Percentiles rank a stretch among this genome's conserved stretches.
Conservation (phyloP, 495 filamentous ascomycete genomes). For the Aspergillus steynii region DNA sequence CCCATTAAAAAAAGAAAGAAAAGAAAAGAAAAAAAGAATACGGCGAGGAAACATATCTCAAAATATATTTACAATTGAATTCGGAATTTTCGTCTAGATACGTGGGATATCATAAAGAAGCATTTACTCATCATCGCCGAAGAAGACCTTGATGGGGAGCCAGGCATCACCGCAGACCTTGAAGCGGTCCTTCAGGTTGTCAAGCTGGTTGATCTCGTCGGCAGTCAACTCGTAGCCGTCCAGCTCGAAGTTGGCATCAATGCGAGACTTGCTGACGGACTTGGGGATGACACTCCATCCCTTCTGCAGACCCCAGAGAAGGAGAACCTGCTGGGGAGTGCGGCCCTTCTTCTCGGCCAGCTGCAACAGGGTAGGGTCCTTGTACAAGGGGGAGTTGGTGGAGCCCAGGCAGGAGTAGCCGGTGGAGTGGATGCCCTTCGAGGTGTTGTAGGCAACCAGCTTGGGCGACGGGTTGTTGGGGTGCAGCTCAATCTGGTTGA, state of each 20-base stretch:
- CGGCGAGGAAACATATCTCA: not conserved
- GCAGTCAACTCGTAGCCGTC: constrained; percentile 66
- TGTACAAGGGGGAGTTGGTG: constrained; percentile 55
- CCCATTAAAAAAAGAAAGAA: too few relatives aligned
- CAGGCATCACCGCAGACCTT: constrained; percentile 72
- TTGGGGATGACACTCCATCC: constrained; percentile 76
- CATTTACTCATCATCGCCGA: constrained; percentile 76
- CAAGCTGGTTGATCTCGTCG: constrained; percentile 63
- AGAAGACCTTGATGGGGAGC: constrained; percentile 81
- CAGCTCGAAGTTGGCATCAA: constrained; percentile 65
- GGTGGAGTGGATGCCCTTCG: constrained; percentile 68
- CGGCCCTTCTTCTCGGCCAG: constrained; percentile 66
- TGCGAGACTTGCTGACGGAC: constrained; percentile 61
- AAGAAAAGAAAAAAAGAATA: not conserved
- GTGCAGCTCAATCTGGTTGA: constrained; percentile 93
- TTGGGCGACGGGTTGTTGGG: constrained; percentile 79
- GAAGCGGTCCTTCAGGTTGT: constrained; percentile 65
- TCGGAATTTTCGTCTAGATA: constrained; percentile 16
- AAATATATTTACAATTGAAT: constrained; percentile 10
- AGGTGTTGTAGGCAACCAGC: constrained; percentile 68
- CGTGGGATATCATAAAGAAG: constrained; percentile 17
- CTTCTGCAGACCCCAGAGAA: constrained; percentile 69
- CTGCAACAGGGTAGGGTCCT: constrained; percentile 57
- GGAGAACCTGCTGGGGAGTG: constrained; percentile 66
- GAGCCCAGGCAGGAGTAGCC: constrained; percentile 70